Percentiles rank a stretch among this genome's conserved stretches.
Evolutionary conservation across 495 filamentous ascomycete species (phyloP).

Genomic region (Hypoxylon fragiforme): DNA sequence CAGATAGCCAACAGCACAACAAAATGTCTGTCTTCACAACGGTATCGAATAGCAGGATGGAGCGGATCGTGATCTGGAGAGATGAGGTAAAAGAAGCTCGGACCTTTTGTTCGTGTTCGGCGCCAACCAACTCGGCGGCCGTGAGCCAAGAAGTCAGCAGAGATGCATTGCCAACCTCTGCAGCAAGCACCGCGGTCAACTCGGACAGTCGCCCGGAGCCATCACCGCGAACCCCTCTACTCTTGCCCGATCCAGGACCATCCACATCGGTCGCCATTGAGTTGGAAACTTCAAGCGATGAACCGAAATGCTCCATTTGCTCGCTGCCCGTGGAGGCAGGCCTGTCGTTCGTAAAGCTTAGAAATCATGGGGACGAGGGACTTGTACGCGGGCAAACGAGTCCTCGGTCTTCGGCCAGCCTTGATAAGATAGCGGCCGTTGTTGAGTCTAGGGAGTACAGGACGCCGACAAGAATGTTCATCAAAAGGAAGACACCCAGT

Average conservation of each 20-base stretch:
- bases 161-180: not conserved
- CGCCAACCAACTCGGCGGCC: conserved; percentile 1
- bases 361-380: not conserved
- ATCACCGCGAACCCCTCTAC: not conserved
- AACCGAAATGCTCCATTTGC: conserved; percentile 19
- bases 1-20: not conserved
- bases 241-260: not conserved
- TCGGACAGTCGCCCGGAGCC: conserved; percentile 3
- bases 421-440: not conserved
- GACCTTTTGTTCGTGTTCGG: conserved; percentile 28
- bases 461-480: not conserved
- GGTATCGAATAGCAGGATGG: not conserved
- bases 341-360: conserved; percentile 1
- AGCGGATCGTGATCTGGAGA: conserved; percentile 34
- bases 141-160: not conserved
- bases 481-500: not conserved
- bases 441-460: not conserved
- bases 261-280: not conserved
- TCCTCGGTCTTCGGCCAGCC: conserved; percentile 6
- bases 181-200: conserved; percentile 3
- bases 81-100: conserved; percentile 25
- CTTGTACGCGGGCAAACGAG: conserved; percentile 3
- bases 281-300: not conserved
- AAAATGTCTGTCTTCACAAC: not conserved
- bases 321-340: conserved; percentile 4